Evolutionary conservation across 2,329 filamentous ascomycete genomes (phyloP), one percentile per base, ranked within the genome.

Genomic region (Alternaria postmessia): DNA sequence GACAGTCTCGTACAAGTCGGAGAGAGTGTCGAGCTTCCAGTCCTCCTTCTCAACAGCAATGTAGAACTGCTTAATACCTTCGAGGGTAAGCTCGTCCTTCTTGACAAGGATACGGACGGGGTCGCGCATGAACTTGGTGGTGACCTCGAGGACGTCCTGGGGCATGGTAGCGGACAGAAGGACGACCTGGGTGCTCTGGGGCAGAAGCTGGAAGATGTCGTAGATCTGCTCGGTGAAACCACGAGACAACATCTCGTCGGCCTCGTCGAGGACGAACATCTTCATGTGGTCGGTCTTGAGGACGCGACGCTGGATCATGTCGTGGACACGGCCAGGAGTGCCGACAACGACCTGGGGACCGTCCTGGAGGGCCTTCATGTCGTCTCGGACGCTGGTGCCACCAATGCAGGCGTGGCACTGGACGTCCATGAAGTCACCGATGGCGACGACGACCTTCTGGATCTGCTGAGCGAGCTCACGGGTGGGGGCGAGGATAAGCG

Each of bases 211-310:
- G 90, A 97, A 99, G 85, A 99, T 96, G 83, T 99, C 95, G 88
- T 99, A 99, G 86, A 99, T 99, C 87, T 99, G 95, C 87, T 99
- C 95, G 77, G 94, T 97, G 89, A 99, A 99, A 87, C 95, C 95
- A 79, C 94, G 94, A 80, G 93, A 96, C 85, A 99, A 89, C 92
- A 99, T 97, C 85, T 99, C 95, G 81, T 99, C 95, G 77, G 95
- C 95, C 87, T 99, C 95, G 80, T 99, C 95, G 75, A 99, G 92
- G 76, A 99, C 93, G 83, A 99, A 96, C 92, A 98, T 97, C 91
- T 99, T 99, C 89, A 99, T 97, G 83, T 88, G 86, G 81, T 97
- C 94, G 78, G 95, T 99, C 87, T 94, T 95, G 75, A 99, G 88
- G 84, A 96, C 92, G 75, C 94, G 93, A 72, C 95, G 94, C 85